These are phyloP conservation scores for Fusarium pseudonygamai DNA, from an alignment of 2,329 filamentous ascomycete genomes.

Conservation along the genomic window DNA sequence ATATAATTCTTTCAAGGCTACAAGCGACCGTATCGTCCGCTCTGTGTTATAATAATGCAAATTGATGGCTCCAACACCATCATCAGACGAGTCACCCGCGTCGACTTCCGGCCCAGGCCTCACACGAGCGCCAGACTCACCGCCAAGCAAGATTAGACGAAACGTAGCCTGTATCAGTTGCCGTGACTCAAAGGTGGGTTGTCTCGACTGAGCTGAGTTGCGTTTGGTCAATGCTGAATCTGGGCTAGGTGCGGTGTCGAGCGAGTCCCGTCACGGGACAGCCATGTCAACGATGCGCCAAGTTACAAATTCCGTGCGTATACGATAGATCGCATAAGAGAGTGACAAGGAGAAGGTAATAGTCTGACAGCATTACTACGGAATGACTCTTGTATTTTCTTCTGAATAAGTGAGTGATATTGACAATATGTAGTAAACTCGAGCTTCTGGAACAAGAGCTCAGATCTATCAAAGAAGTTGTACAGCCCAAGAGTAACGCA, in stretches of 20 bases:
- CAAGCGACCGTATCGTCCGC: slow-evolving; percentile 1
- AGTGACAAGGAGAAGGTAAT: slow-evolving; percentile 56
- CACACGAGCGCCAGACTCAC: slow-evolving; percentile 21
- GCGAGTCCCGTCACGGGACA: slow-evolving; percentile 51
- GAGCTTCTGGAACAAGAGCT: slow-evolving; percentile 65
- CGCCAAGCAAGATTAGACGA: slow-evolving; percentile 46
- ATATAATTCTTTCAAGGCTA: background rate
- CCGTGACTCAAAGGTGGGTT: slow-evolving; percentile 52
- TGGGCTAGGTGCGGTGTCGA: slow-evolving; percentile 55
- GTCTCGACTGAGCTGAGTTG: slow-evolving; percentile 29
- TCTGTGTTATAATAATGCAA: slow-evolving; percentile 29
- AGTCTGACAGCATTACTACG: background rate
- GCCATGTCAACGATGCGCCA: slow-evolving; percentile 57
- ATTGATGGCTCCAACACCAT: slow-evolving; percentile 46
- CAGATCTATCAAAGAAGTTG: slow-evolving; percentile 63
- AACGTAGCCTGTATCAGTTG: slow-evolving; percentile 53
- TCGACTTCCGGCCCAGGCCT: slow-evolving; percentile 36
- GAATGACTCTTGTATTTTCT: background rate
- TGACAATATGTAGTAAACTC: slow-evolving; percentile 55
- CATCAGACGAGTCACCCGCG: slow-evolving; percentile 42
- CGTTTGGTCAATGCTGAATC: slow-evolving; percentile 56
- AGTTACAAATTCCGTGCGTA: slow-evolving; percentile 55
- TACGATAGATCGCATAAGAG: slow-evolving; percentile 60
- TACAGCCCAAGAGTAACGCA: slow-evolving; percentile 45
- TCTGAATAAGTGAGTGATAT: slow-evolving; percentile 16